Evolutionary conservation across 2,329 filamentous ascomycete genomes (phyloP).

Genomic region (Sporothrix curviconia): DNA sequence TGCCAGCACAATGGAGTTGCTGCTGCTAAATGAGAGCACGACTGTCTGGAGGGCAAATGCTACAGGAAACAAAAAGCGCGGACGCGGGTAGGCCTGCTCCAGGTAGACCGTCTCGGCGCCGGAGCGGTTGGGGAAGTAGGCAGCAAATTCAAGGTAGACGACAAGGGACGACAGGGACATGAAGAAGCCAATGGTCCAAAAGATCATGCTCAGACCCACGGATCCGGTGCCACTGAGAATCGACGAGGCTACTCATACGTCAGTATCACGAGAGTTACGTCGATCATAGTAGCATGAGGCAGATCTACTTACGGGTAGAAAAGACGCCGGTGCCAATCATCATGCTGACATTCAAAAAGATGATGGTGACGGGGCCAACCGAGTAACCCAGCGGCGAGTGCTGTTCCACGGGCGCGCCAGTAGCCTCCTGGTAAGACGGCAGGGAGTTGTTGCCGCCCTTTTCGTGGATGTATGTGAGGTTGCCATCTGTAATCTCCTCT

Average conservation of each 20-base stretch:
- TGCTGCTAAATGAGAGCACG: constrained; percentile 58
- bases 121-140: constrained; percentile 60
- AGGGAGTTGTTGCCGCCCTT: constrained; percentile 21
- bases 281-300: too few species aligned
- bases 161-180: constrained; percentile 49
- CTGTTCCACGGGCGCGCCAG: constrained; percentile 54
- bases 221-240: constrained; percentile 57
- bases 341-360: constrained; percentile 54
- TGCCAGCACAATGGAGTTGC: constrained; percentile 59
- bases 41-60: constrained; percentile 59
- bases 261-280: neutral
- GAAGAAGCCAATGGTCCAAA: constrained; percentile 57
- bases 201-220: constrained; percentile 55
- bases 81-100: constrained; percentile 60
- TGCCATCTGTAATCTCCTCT: constrained; percentile 7
- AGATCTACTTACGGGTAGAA: constrained; percentile 48
- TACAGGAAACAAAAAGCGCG: constrained; percentile 57
- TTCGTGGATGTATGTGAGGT: constrained; percentile 12
- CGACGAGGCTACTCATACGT: constrained; percentile 38
- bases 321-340: constrained; percentile 60
- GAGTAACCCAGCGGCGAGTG: constrained; percentile 54
- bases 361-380: constrained; percentile 48
- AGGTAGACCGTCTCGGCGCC: constrained; percentile 62
- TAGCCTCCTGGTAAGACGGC: constrained; percentile 43
- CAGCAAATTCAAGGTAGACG: constrained; percentile 57